These are phyloP conservation scores for Spergularia bocconei DNA, from an alignment of 148 eudicot species.

Conservation along the genomic window DNA sequence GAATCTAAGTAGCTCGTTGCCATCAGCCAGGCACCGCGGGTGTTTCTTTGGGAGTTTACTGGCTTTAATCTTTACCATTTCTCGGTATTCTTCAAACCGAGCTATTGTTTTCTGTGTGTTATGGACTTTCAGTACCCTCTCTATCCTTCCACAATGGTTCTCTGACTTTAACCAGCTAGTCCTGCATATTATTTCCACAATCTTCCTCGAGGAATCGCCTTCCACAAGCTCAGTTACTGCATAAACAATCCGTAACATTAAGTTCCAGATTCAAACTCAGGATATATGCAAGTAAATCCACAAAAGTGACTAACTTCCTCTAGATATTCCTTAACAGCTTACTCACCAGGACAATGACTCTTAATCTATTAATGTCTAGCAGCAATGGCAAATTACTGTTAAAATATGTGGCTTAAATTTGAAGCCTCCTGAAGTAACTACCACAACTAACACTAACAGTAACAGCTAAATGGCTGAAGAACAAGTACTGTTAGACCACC, in stretches of 20 bases:
- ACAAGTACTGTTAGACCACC: not conserved
- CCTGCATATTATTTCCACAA: slow-evolving; percentile 88
- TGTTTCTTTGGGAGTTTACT: slow-evolving; percentile 91
- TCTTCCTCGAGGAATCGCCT: slow-evolving; percentile 89
- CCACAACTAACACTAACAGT: not conserved
- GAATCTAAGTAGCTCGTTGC: slow-evolving; percentile 85
- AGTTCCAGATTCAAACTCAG: not conserved
- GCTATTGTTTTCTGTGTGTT: slow-evolving; percentile 91
- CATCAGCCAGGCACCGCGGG: slow-evolving; percentile 90
- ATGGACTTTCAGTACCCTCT: slow-evolving; percentile 82
- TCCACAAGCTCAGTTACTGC: slow-evolving; percentile 90
- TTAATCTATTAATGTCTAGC: slow-evolving; percentile 1
- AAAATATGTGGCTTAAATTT: slow-evolving; percentile 1
- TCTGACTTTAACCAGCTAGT: slow-evolving; percentile 80
- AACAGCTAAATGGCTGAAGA: not conserved
- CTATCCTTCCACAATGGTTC: slow-evolving; percentile 68
- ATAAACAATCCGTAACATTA: not conserved
- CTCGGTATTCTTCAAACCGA: slow-evolving; percentile 86
- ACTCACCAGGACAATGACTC: not conserved
- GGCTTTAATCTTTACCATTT: slow-evolving; percentile 72
- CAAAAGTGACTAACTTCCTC: not conserved
- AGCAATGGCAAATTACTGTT: not conserved
- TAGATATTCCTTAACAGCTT: not conserved
- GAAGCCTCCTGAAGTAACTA: not conserved
- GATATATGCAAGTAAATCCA: no score